A percentile compares a stretch with the other conserved stretches of the same genome.
Conservation (phyloP, 2,329 filamentous ascomycete species). For the Hyphodiscus sp. region DNA sequence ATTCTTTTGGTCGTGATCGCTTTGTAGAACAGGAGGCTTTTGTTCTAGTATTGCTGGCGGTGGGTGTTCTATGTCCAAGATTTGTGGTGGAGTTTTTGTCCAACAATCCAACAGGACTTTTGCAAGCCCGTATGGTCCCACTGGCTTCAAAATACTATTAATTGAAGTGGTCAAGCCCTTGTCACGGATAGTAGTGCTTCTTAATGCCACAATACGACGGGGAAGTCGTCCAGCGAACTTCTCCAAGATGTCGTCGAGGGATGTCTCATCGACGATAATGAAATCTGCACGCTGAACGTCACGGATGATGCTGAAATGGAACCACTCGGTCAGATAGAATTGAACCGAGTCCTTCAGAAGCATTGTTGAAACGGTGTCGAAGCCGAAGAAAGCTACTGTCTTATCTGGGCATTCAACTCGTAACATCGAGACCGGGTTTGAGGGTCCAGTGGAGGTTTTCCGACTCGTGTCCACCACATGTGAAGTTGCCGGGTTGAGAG, state of each 20-base stretch:
- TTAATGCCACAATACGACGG: neutral
- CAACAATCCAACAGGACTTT: no score
- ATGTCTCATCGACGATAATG: conserved; percentile 19
- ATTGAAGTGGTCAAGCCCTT: neutral
- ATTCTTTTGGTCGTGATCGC: no score
- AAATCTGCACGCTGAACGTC: conserved; percentile 10
- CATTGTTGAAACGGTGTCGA: neutral
- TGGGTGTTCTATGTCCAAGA: no score
- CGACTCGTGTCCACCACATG: neutral
- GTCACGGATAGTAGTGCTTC: conserved; percentile 1
- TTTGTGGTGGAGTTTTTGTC: no score
- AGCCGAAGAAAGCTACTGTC: conserved; percentile 1
- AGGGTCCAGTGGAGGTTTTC: neutral
- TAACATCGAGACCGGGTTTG: neutral
- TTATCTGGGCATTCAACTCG: neutral
- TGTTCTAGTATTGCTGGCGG: no score
- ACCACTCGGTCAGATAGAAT: conserved; percentile 19
- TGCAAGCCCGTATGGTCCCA: no score
- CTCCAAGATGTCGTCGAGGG: neutral
- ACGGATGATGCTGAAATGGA: conserved; percentile 8
- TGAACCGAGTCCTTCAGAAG: neutral
- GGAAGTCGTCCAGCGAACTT: neutral
- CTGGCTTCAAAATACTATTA: no score
- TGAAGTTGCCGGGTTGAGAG: neutral
- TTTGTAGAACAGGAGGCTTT: no score